Evolutionary conservation across 805 yeast species (phyloP).

Genomic region (Saccharomycopsis capsularis): DNA sequence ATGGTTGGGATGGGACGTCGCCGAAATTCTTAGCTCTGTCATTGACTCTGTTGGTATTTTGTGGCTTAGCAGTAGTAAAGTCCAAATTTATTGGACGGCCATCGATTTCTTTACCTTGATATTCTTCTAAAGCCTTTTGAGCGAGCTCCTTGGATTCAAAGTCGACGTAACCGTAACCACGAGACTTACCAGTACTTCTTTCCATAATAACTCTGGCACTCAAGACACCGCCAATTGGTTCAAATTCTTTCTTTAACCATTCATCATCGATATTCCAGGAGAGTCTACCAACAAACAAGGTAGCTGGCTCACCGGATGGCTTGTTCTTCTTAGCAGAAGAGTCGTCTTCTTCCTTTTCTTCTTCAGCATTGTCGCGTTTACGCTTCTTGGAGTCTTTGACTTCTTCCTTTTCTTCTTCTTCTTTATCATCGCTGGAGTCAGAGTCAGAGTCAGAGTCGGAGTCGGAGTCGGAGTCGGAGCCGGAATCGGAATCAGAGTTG

Average conservation of each 20-base stretch:
- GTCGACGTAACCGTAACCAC: slow-evolving; percentile 98
- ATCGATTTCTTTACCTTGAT: slow-evolving; percentile 92
- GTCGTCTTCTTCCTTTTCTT: slow-evolving; percentile 34
- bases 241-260: slow-evolving; percentile 86
- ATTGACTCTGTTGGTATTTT: slow-evolving; percentile 41
- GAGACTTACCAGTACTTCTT: slow-evolving; percentile 84
- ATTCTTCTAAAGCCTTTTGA: slow-evolving; percentile 74
- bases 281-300: slow-evolving; percentile 92
- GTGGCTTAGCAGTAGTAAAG: slow-evolving; percentile 80
- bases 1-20: slow-evolving; percentile 84
- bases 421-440: slow-evolving; percentile 21
- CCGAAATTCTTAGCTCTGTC: slow-evolving; percentile 89
- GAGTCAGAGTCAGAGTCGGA: slow-evolving; percentile 21
- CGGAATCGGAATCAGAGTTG: slow-evolving; percentile 20
- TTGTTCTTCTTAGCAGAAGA: slow-evolving; percentile 49
- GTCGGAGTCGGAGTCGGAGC: slow-evolving; percentile 21
- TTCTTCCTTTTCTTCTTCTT: slow-evolving; percentile 24
- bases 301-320: slow-evolving; percentile 59
- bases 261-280: slow-evolving; percentile 97
- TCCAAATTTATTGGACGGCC: slow-evolving; percentile 96
- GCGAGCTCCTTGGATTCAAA: slow-evolving; percentile 73
- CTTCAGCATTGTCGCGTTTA: slow-evolving; percentile 28
- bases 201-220: slow-evolving; percentile 92
- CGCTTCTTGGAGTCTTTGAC: slow-evolving; percentile 32
- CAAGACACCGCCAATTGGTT: slow-evolving; percentile 70